Evolutionary conservation across 192 early-diverging fungal species (phyloP).

Genomic region (Geranomyces michiganensis): DNA sequence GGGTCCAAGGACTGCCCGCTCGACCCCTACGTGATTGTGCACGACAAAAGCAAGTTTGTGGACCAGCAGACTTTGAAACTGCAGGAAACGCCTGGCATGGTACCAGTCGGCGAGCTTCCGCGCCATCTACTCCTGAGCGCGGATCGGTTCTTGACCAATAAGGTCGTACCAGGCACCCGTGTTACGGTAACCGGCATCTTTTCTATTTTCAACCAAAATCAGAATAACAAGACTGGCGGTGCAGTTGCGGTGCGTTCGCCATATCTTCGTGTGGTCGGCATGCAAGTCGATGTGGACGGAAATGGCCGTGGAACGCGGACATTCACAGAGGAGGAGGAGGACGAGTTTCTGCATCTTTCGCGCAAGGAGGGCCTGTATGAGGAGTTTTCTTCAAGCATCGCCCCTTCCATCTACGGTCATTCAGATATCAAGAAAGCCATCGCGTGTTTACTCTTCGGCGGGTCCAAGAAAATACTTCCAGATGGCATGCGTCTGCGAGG

Average conservation of each 20-base stretch:
- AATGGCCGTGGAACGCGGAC: constrained; percentile 60
- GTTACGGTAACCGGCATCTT: constrained; percentile 94
- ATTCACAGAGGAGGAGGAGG: constrained; percentile 92
- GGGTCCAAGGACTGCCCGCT: constrained; percentile 64
- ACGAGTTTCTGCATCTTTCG: constrained; percentile 87
- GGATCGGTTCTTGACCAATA: constrained; percentile 86
- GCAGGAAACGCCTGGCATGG: constrained; percentile 95
- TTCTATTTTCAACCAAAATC: constrained; percentile 82
- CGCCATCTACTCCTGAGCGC: constrained; percentile 89
- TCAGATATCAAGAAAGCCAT: constrained; percentile 96
- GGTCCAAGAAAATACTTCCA: constrained; percentile 92
- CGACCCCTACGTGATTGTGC: constrained; percentile 92
- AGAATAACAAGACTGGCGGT: constrained; percentile 58
- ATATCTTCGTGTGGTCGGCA: constrained; percentile 92
- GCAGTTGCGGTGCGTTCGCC: constrained; percentile 91
- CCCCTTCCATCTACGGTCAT: constrained; percentile 95
- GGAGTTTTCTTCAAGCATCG: constrained; percentile 90
- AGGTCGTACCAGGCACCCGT: constrained; percentile 91
- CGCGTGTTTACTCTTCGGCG: constrained; percentile 91
- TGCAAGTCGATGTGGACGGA: constrained; percentile 79
- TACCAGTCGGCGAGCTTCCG: constrained; percentile 97
- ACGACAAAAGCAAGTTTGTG: constrained; percentile 94
- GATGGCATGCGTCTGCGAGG: constrained; percentile 97
- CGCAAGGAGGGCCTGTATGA: constrained; percentile 85
- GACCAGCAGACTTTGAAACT: constrained; percentile 97